Base-by-base conservation (phyloP, 176 grass and related monocot species). In the Panicum miliaceum region DNA sequence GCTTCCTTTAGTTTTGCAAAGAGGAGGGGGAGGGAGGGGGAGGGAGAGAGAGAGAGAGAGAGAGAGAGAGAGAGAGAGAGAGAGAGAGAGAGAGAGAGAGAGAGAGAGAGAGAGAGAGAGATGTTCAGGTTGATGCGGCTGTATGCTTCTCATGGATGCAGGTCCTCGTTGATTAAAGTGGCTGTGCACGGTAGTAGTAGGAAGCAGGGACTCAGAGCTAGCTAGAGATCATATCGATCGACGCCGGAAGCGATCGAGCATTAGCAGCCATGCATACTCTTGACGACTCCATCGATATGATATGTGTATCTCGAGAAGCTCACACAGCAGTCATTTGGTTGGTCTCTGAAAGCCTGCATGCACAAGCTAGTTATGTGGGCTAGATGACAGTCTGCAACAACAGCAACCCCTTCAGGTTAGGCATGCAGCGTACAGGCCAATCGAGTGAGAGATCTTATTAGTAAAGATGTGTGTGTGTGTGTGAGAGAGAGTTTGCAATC, bases 81-180 rank as follows among this genome's bases (percentile, higher is more conserved):
- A 26, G 58, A 61, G n/a, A 51, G 48, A 51, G 48, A 51, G 48
- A 51, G 48, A 51, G 48, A 26, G 57, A 20, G 41, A 18, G 29
- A 35, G 47, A 53, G 23, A 22, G 25, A 68, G 8, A 64, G 59
- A 56, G 63, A 51, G 32, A 20, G 43, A 52, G 32, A 71, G 32
- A 45, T 42, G 22, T 51, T 38, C 35, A 80, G 86, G 86, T 87
- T 46, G 54, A 37, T 65, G 68, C 68, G 2, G 81, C 74, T 58
- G 84, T 32, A 32, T 51, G 66, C 83, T 72, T 38, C 63, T 48
- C 26, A 18, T 32, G 45, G 43, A 48, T 64, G 61, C 62, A 41
- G 68, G 45, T 73, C 34, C 27, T 85, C 64, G 45, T 85, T 86
- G 92, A 92, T 88, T 86, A 94, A 92, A 94, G 92, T 90, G 82